These are phyloP conservation scores for Exophiala sp. DNA, from an alignment of 2,329 filamentous ascomycete species.

Conservation along the genomic window DNA sequence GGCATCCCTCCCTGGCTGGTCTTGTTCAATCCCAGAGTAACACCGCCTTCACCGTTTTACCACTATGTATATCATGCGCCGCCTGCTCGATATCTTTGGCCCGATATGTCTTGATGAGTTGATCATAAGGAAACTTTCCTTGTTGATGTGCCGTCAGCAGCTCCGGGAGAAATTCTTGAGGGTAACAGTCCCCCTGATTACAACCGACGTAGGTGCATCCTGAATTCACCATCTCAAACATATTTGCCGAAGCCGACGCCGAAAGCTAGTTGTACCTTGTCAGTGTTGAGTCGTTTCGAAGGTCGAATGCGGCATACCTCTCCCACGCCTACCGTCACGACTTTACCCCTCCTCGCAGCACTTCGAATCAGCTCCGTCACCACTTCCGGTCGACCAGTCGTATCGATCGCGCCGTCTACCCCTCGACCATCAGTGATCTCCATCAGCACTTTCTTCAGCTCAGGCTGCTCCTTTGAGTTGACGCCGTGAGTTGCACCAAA, in stretches of 20 bases:
- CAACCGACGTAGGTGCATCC: constrained; percentile 26
- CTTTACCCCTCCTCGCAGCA: constrained; percentile 26
- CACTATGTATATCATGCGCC: constrained; percentile 30
- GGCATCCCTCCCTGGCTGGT: neutral
- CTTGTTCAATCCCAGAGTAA: constrained; percentile 30
- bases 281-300: neutral
- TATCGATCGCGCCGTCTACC: constrained; percentile 26
- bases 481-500: constrained; percentile 46
- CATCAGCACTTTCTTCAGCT: constrained; percentile 32
- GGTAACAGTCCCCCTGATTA: constrained; percentile 26
- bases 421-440: constrained; percentile 28
- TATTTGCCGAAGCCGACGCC: constrained; percentile 22
- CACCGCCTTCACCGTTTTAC: constrained; percentile 32
- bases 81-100: constrained; percentile 32
- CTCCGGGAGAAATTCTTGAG: constrained; percentile 25
- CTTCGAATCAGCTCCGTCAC: constrained; percentile 25
- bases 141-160: constrained; percentile 28
- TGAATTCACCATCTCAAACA: constrained; percentile 27
- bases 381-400: constrained; percentile 21
- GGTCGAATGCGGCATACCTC: constrained; percentile 12
- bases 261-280: constrained; percentile 13
- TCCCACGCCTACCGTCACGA: constrained; percentile 27
- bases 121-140: constrained; percentile 47
- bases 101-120: constrained; percentile 44
- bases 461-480: constrained; percentile 32